Evolutionary conservation across 192 early-diverging fungal species (phyloP).

Genomic region (Linderina pennispora): DNA sequence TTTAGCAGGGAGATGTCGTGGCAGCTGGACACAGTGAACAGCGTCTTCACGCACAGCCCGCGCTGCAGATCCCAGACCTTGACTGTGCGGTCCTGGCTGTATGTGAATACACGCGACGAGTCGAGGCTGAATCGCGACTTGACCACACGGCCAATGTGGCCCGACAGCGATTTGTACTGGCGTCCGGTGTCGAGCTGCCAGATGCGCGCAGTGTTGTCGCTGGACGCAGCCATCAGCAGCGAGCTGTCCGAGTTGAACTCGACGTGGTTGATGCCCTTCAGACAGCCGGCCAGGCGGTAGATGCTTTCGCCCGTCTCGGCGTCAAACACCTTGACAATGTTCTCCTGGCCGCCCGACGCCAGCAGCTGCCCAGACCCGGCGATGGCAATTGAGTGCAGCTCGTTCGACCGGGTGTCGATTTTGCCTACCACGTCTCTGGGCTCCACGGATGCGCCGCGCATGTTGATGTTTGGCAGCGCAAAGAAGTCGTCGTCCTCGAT

Average conservation of each 20-base stretch:
- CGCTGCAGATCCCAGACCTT: constrained; percentile 93
- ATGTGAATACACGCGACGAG: constrained; percentile 75
- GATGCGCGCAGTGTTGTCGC: constrained; percentile 84
- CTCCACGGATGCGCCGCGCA: constrained; percentile 23
- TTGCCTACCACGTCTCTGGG: constrained; percentile 36
- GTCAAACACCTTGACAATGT: constrained; percentile 74
- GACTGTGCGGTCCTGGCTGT: constrained; percentile 92
- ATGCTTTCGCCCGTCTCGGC: constrained; percentile 58
- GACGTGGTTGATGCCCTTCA: constrained; percentile 80
- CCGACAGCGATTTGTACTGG: constrained; percentile 85
- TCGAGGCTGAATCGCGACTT: constrained; percentile 79
- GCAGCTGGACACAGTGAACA: constrained; percentile 91
- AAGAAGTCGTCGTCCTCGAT: constrained; percentile 38
- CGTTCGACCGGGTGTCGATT: constrained; percentile 47
- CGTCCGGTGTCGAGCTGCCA: constrained; percentile 78
- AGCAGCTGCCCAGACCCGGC: constrained; percentile 61
- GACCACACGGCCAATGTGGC: constrained; percentile 92
- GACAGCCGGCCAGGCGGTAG: constrained; percentile 68
- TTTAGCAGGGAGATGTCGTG: constrained; percentile 84
- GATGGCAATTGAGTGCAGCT: constrained; percentile 76
- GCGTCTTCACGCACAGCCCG: constrained; percentile 85
- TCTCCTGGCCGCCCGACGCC: constrained; percentile 79
- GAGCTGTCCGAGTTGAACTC: constrained; percentile 40
- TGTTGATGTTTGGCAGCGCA: constrained; percentile 7
- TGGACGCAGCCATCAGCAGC: constrained; percentile 65